Base-by-base conservation (phyloP, 805 yeast species). In the Blastobotrys chiropterorum region DNA sequence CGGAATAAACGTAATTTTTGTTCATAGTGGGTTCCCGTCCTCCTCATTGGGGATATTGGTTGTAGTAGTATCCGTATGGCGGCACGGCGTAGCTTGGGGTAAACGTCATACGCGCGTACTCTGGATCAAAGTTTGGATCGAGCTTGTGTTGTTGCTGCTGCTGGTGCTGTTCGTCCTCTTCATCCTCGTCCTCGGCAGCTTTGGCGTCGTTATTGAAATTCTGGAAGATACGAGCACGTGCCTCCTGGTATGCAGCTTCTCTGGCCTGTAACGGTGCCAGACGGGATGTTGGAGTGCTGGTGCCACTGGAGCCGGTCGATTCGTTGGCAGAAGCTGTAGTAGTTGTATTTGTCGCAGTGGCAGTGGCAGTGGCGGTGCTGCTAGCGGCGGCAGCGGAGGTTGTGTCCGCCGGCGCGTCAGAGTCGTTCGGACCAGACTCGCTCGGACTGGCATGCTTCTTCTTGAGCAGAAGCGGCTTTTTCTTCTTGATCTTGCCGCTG, bases 141-240 rank as follows among this genome's bases (percentile, higher is more conserved):
- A 22, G 16, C 17, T 43, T 13, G 20, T 40, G 19, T 3, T 40
- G 19, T 40, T 19, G 20, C 5, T 6, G 19, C 11, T n/a, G 16
- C 43, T 14, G 43, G 2, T 15, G 4, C 3, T n/a, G 34, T 21
- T 22, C 44, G 20, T 13, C 26, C 47, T 16, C 50, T 2, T 31
- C n/a, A 15, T 2, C 52, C 30, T 21, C 51, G 44, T 38, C 54
- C 11, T 44, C 49, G 11, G 38, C 14, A 3, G n/a, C 40, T 16
- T 41, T 45, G 3, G 22, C 21, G 34, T 43, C 22, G 14, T 30
- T 22, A 11, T 26, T 42, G 40, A 59, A 60, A 40, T 60, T 67
- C 47, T 63, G 53, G 54, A 73, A 72, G 19, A 73, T 74, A 44
- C 72, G 60, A 22, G 68, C 72, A 31, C 77, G 59, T 8, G 73